Evolutionary conservation across 2,329 filamentous ascomycete genomes (phyloP).

Genomic region (Xylaria sp.): DNA sequence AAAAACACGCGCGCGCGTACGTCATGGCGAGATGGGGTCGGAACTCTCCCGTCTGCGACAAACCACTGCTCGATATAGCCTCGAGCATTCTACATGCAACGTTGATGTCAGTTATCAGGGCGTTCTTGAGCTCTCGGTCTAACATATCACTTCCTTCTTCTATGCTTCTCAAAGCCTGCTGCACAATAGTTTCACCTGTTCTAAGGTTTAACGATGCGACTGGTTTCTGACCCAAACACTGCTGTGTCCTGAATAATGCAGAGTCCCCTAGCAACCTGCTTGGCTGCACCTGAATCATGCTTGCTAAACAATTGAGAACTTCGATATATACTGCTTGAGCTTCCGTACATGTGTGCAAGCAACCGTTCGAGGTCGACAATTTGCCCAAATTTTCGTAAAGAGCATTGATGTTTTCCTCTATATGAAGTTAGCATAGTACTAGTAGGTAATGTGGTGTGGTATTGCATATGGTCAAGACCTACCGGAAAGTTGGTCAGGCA

Average conservation of each 20-base stretch:
- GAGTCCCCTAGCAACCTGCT: not conserved
- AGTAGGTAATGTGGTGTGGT: not conserved
- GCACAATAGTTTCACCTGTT: constrained; percentile 40
- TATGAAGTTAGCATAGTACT: constrained; percentile 17
- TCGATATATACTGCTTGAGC: constrained; percentile 43
- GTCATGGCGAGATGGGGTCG: constrained; percentile 46
- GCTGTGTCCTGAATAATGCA: not conserved
- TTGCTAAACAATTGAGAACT: constrained; percentile 37
- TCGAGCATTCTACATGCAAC: constrained; percentile 51
- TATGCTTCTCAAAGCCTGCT: constrained; percentile 37
- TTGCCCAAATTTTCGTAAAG: constrained; percentile 32
- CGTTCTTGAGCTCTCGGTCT: constrained; percentile 42
- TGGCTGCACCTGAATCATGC: not conserved
- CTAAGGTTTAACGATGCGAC: constrained; percentile 36
- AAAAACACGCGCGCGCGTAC: constrained; percentile 50
- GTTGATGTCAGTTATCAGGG: constrained; percentile 48
- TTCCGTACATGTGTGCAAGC: constrained; percentile 36
- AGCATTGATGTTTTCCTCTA: constrained; percentile 31
- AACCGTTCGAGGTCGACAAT: constrained; percentile 25
- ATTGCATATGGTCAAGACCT: constrained; percentile 32
- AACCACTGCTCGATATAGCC: constrained; percentile 39
- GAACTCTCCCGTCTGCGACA: constrained; percentile 32
- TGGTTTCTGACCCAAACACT: constrained; percentile 5
- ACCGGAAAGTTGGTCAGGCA: constrained; percentile 51
- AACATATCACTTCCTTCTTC: constrained; percentile 32